Conservation (phyloP, 2,329 filamentous ascomycete genomes). For the Xylaria sp. region DNA sequence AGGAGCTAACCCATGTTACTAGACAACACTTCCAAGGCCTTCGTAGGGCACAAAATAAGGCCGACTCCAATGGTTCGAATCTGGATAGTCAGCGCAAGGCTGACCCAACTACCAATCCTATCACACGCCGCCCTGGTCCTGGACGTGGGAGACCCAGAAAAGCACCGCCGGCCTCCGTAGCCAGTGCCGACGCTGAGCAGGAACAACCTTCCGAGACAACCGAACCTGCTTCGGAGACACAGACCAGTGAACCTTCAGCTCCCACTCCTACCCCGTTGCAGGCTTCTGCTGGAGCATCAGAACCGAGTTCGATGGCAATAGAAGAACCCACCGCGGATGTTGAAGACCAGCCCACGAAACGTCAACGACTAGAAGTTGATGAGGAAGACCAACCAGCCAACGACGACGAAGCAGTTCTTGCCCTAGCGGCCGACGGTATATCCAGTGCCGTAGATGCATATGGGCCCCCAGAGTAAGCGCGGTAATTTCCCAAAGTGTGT, state of each 20-base stretch:
- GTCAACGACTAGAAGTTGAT: constrained; percentile 47
- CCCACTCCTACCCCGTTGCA: constrained; percentile 17
- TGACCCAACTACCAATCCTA: constrained; percentile 67
- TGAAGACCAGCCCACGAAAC: constrained; percentile 50
- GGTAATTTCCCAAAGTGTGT: neutral
- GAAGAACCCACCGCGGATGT: constrained; percentile 40
- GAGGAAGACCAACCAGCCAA: constrained; percentile 40
- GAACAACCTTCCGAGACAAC: constrained; percentile 20
- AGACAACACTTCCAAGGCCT: constrained; percentile 73
- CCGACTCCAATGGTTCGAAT: constrained; percentile 54
- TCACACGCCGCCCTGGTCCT: constrained; percentile 69
- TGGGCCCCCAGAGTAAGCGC: constrained; percentile 46
- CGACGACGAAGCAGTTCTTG: constrained; percentile 48
- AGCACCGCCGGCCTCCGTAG: constrained; percentile 46
- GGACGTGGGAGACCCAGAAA: constrained; percentile 67
- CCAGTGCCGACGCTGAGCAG: constrained; percentile 29
- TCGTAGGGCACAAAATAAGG: constrained; percentile 65
- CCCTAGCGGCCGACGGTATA: constrained; percentile 46
- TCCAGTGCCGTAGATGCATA: constrained; percentile 43
- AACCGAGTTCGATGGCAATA: constrained; percentile 40
- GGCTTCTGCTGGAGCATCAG: constrained; percentile 33
- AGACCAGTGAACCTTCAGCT: constrained; percentile 25
- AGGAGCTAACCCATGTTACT: constrained; percentile 36
- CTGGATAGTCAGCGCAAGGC: constrained; percentile 53
- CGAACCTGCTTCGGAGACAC: constrained; percentile 25